Evolutionary conservation across 129 eudicot genomes (phyloP), one percentile per base, ranked within the genome.

Genomic region (Lactuca saligna): DNA sequence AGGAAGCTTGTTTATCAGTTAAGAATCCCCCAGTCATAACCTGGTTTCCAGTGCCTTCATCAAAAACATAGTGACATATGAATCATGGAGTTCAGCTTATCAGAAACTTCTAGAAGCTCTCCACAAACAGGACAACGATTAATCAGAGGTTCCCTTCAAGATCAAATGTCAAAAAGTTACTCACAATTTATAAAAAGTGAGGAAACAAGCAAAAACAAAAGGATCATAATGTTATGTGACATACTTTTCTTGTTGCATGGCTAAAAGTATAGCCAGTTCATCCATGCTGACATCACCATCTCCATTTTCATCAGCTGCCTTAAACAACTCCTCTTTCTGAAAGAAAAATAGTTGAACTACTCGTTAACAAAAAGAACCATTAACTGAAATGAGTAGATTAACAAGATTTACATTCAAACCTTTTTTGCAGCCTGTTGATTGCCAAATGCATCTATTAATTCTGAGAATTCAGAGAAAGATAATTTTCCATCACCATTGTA

Each of bases 21-120:
- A 93, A 85, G 81, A 93, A 93, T 14, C 98, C 98, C 46, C 97
- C 97, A 5, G 97, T 84, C 98, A 93, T 89, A 73, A 83, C 78
- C 82, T 89, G 95, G 80, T 82, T 89, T 63, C 98, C 98, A 54
- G 98, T 93, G 54, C 98, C 98, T 79, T 93, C 98, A 83, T 93
- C 95, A 60, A 93, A 93, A 89, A 73, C 98, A 93, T 39, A 93
- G 72, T 61, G 98, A 84, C 89, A 93, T 79, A 75, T 93, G 98
- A 66, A 93, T 81, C 92, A 93, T 82, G 11, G 75, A 71, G 57
- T 87, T 85, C 68, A 93, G 70, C 82, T 65, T 71, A 70, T 93
- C 87, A 9, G 98, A 82, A 60, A 82, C 81, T 59, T 82, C 79
- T 68, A 93, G 85, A 77, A 75, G 61, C 80, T 93, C 98, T 25